Base-by-base conservation (phyloP, 2,329 filamentous ascomycete species). In the Colletotrichum destructivum region DNA sequence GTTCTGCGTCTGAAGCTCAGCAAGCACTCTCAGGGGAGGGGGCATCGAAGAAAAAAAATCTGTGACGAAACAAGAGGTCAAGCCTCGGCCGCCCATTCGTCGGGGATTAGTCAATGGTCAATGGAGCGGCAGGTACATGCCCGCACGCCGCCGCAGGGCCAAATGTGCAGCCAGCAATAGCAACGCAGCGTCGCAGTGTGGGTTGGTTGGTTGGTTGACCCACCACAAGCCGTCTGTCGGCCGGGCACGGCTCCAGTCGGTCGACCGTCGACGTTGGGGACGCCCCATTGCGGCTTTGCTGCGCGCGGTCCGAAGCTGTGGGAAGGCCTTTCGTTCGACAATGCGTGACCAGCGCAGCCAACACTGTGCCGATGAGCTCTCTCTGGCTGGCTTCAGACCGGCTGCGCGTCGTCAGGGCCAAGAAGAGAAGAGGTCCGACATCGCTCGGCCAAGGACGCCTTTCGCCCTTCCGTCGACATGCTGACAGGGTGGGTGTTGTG, bases 31-130 rank as follows among this genome's bases (percentile, higher is more conserved):
- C 13, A 16, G 31, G 26, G 21, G 2, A 40, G 18, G 23, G 42
- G 47, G 15, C 4, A 40, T 2, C 2, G 23, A 21, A 8, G 38
- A 44, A 40, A 51, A 68, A 62, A 68, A 59, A 64, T n/a, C 69
- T 60, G 69, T 72, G 69, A 72, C 65, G 69, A 72, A 72, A 72
- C 69, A 60, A 64, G 69, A 72, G 69, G 69, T 69, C 65, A 72
- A 69, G 69, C 52, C 59, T 52, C 66, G 52, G 54, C 46, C 60
- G 59, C 59, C 56, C 52, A 72, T 72, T 72, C 69, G 69, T 60
- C 65, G 67, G 49, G 23, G 12, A 31, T 63, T 63, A 55, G 61
- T 63, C 61, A 46, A 52, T 55, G 44, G 61, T 63, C 49, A 46
- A 52, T 35, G 21, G 49, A 42, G 60, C 23, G 49, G 44, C 61